Evolutionary conservation across 768 basidiomycete species (phyloP), one percentile per base, ranked within the genome.

Genomic region (Tricholoma matsutake): DNA sequence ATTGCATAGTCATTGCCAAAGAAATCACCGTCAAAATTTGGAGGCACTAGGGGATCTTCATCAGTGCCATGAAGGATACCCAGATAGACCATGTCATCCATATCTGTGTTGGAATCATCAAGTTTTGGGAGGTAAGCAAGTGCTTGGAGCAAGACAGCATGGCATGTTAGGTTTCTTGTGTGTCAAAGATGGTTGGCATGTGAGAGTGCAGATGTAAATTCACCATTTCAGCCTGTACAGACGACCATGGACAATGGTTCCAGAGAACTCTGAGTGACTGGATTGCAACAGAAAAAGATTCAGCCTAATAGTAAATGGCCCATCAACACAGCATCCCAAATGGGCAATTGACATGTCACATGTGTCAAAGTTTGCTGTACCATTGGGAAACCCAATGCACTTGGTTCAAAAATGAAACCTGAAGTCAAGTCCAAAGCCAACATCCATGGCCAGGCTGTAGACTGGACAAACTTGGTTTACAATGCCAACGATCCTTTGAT

Each of bases 91-190:
- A 28, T 32, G 53, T 32, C 53, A 32, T 25, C 31, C 25, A 28
- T 54, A n/a, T 54, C 53, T 32, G 31, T 28, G 29, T 54, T 25
- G 7, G 53, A 54, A 54, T 54, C 53, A 32, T 54, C 16, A 16
- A 54, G 22, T 28, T 54, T 25, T 25, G 53, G 53, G n/a, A 54
- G 53, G 31, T 54, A 54, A n/a, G 53, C 53, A 25, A 54, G 53
- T 8, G 53, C 53, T n/a, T 54, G 25, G 29, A 54, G 53, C 18
- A 54, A 54, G 53, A 54, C 8, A 25, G 53, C 22, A 32, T 16
- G 53, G 53, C 53, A 54, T n/a, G 53, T 29, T 28, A 25, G 53
- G 31, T n/a, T 54, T 25, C 31, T 32, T 28, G 53, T 54, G 20
- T 54, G 53, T 54, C 22, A 9, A 28, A 54, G 53, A 54, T 54